Conservation (phyloP, 352 stramenopile genomes). For the Phytopythium boreale region DNA sequence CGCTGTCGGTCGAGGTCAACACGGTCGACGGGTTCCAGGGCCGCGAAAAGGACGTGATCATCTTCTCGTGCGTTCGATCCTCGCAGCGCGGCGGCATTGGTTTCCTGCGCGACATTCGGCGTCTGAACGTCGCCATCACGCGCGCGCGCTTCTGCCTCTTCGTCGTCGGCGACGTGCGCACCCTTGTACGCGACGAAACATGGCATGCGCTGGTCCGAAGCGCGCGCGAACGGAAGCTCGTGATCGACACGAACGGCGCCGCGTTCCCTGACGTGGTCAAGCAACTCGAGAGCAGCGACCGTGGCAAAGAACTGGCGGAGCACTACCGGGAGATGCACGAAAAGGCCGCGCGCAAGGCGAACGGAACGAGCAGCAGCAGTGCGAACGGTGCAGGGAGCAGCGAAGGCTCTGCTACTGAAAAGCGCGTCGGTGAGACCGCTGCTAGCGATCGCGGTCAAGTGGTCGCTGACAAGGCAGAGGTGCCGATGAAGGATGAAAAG, state of each 20-base stretch:
- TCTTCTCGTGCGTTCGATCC: constrained; percentile 95
- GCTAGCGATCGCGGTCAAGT: not conserved
- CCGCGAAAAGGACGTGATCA: constrained; percentile 98
- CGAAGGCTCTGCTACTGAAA: not conserved
- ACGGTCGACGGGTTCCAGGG: constrained; percentile 99
- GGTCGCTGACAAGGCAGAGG: not conserved
- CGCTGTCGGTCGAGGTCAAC: constrained; percentile 91
- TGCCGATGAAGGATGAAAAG: not conserved
- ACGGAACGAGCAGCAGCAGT: not conserved
- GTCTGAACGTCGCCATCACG: constrained; percentile 90
- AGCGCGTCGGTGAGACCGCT: not conserved
- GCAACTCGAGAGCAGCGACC: constrained; percentile 35
- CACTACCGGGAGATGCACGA: constrained; percentile 76
- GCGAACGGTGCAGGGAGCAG: not conserved
- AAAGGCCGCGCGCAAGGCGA: constrained; percentile 43
- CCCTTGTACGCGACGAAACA: constrained; percentile 70
- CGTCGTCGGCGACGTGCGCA: constrained; percentile 79
- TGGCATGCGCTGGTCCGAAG: constrained; percentile 79
- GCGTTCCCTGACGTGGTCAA: constrained; percentile 40
- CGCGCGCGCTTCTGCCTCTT: constrained; percentile 87
- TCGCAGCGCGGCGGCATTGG: constrained; percentile 79
- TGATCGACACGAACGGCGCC: constrained; percentile 48
- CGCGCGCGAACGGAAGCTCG: constrained; percentile 56
- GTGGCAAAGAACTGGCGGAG: constrained; percentile 29
- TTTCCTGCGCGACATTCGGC: constrained; percentile 88